Conservation (phyloP, 768 basidiomycete species). For the Basidioascus undulatus region DNA sequence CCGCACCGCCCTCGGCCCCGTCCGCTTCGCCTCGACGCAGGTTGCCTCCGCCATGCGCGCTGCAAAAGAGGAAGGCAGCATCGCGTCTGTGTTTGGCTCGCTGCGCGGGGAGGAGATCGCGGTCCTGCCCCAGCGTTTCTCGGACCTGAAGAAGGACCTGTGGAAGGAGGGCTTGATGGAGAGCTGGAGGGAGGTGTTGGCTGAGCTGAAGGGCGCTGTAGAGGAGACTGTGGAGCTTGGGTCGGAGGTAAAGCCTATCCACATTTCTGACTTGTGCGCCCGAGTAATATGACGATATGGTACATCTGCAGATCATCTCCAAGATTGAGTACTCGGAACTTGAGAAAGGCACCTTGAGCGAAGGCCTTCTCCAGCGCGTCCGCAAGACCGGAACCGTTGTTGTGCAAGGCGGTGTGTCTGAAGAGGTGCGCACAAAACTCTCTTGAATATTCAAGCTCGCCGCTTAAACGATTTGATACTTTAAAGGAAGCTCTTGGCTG, state of each 20-base stretch:
- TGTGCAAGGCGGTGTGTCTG: conserved; percentile 31
- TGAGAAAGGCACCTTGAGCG: conserved; percentile 3
- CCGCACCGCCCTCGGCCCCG: too few relatives aligned
- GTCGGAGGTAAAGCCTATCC: conserved; percentile 20
- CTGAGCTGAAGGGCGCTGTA: conserved; percentile 25
- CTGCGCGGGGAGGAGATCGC: conserved; percentile 21
- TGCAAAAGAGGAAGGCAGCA: conserved; percentile 20
- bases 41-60: too few relatives aligned
- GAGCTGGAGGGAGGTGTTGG: conserved; percentile 33
- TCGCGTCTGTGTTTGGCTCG: conserved; percentile 27
- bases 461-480: too few relatives aligned
- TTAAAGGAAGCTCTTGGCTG: conserved; percentile 17
- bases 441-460: too few relatives aligned
- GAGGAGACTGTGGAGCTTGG: conserved; percentile 27
- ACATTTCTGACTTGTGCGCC: background rate
- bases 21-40: too few relatives aligned
- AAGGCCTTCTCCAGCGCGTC: conserved; percentile 23
- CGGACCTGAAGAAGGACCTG: conserved; percentile 33
- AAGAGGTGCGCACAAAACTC: too few relatives aligned
- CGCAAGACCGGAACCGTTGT: conserved; percentile 32
- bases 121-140: conserved; percentile 32
- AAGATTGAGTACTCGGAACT: conserved; percentile 20
- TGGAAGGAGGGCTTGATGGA: conserved; percentile 18
- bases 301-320: conserved; percentile 19
- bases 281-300: too few relatives aligned